These are phyloP conservation scores for Bipolaris sorokiniana DNA, from an alignment of 2,329 filamentous ascomycete genomes.

Conservation along the genomic window DNA sequence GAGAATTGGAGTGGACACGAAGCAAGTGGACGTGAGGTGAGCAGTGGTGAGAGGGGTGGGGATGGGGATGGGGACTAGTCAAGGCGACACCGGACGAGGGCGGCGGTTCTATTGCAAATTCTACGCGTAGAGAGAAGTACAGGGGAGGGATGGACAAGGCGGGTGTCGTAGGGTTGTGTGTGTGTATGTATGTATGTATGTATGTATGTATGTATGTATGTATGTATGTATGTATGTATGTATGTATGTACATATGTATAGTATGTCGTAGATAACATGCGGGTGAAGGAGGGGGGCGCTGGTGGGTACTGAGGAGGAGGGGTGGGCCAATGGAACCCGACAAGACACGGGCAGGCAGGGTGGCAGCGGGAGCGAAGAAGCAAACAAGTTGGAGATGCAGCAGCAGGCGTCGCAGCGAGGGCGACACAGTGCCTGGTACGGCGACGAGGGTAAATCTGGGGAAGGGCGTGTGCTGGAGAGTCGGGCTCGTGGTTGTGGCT, in stretches of 20 bases:
- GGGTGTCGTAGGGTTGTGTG: background rate
- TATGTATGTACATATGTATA: background rate
- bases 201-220: background rate
- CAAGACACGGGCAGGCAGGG: background rate
- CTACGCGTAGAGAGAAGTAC: background rate
- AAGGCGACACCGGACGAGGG: background rate
- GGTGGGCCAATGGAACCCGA: background rate
- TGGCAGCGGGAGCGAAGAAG: conserved; percentile 35
- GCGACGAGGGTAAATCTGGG: conserved; percentile 35
- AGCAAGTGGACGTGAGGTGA: background rate
- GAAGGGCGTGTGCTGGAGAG: conserved; percentile 26
- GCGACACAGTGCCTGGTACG: background rate
- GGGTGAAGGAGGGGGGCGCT: too few species aligned
- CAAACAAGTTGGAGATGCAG: conserved; percentile 9
- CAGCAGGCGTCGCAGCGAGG: too few species aligned
- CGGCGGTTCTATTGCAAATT: background rate
- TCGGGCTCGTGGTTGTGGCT: conserved; percentile 7
- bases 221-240: background rate
- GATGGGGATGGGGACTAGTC: too few species aligned
- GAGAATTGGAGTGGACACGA: background rate
- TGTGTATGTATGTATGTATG: background rate
- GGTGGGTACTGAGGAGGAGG: too few species aligned
- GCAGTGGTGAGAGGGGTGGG: background rate
- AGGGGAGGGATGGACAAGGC: background rate
- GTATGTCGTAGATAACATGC: too few species aligned